A percentile compares a stretch with the other conserved stretches of the same genome.
phyloP scores from a whole-genome alignment of 306 rosid genomes.

The Corylus heterophylla region DNA sequence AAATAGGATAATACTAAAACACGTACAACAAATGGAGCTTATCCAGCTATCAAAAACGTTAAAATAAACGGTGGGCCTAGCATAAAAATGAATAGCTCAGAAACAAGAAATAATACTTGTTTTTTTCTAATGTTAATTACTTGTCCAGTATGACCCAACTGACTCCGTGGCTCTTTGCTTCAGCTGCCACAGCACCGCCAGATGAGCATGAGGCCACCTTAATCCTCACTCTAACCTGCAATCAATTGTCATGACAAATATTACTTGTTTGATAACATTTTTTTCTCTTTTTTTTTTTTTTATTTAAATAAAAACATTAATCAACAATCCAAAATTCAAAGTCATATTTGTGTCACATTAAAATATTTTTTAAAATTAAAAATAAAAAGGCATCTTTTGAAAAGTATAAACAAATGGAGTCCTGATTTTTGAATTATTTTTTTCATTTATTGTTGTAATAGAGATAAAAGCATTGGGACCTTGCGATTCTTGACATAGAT shows the following conservation, averaged over 20 bases:
- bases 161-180: constrained; percentile 81
- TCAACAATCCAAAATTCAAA: too few species aligned
- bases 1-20: background rate
- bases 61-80: constrained; percentile 25
- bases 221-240: constrained; percentile 86
- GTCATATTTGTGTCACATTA: too few species aligned
- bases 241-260: background rate
- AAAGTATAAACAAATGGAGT: too few species aligned
- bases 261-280: background rate
- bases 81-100: constrained; percentile 43
- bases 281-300: too few species aligned
- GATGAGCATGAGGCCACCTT: constrained; percentile 79
- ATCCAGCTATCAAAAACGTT: background rate
- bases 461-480: background rate
- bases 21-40: background rate
- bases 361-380: too few species aligned
- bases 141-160: constrained; percentile 99
- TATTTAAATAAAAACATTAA: too few species aligned
- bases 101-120: constrained; percentile 68
- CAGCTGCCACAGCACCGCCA: constrained; percentile 81
- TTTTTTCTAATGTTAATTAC: constrained; percentile 63
- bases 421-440: background rate
- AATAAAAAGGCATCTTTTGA: too few species aligned
- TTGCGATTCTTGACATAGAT: background rate
- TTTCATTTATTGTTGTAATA: background rate